Base-by-base conservation (phyloP, 1,284 basidiomycete species). In the Cutaneotrichosporon curvatum region DNA sequence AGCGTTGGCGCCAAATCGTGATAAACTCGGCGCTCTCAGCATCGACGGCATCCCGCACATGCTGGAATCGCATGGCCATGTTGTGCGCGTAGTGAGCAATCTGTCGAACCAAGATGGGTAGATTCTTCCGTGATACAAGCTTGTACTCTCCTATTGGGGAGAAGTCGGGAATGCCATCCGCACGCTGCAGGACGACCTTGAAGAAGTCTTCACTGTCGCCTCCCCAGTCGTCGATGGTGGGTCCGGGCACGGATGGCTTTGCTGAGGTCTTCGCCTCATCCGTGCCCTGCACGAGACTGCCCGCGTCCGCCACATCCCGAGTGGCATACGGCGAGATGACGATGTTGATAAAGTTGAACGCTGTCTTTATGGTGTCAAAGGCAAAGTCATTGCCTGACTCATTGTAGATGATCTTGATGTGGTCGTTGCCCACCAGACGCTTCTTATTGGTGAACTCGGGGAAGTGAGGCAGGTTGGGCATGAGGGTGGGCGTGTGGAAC, bases 271-370 rank as follows among this genome's bases (percentile, higher is more conserved):
- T 41, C 1, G 37, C 38, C 21, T 37, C 32, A 15, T 14, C 32
- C 32, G 32, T n/a, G 12, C 12, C 12, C 25, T 12, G 25, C 20
- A 43, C 32, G 16, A 53, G 41, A 2, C 36, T 31, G 25, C 41
- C 45, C 1, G 45, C 54, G 22, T 52, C 54, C 9, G 54, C 47
- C 1, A 46, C 48, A n/a, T 85, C 79, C 34, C 87, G 87, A 36
- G 83, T 76, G 11, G 90, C 91, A 65, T 95, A 89, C 2, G 91
- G 88, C 60, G 94, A 87, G 60, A 99, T 86, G 61, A 98, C 84
- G 61, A 99, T 90, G 70, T 97, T 98, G 66, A 97, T 82, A 66
- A 94, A 96, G 70, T 97, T 94, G 78, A 96, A 99, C 62, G 89
- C 82, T 2, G 92, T 95, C 21, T 80, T 73, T 45, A 53, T 96